Conservation (phyloP, 192 early-diverging fungal species). For the Phlyctochytrium arcticum region DNA sequence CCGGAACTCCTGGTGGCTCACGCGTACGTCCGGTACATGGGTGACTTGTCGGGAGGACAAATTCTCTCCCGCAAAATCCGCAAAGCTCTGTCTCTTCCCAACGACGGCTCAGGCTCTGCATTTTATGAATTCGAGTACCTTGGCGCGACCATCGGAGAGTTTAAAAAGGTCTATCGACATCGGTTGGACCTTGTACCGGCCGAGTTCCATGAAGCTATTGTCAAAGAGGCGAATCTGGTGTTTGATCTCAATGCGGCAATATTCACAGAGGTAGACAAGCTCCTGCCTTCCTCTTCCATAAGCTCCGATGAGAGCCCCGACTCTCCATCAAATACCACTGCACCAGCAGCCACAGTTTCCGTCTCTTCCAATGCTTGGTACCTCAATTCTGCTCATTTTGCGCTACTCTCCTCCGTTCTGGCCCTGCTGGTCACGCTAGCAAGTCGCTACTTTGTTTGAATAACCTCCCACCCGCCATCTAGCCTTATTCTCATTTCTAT, state of each 20-base stretch:
- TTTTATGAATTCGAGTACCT: background rate
- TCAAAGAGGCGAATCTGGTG: background rate
- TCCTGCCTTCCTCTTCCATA: background rate
- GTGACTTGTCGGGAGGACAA: background rate
- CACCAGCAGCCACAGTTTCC: too few relatives aligned
- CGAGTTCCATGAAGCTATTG: background rate
- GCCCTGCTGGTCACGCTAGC: too few relatives aligned
- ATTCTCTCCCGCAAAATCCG: background rate
- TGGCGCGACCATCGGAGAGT: background rate
- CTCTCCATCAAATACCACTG: too few relatives aligned
- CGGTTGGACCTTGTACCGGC: background rate
- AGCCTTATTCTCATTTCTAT: too few relatives aligned
- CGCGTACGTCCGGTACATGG: background rate
- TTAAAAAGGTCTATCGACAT: background rate
- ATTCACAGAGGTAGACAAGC: background rate
- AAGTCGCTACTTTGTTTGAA: too few relatives aligned
- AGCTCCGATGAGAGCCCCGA: too few relatives aligned
- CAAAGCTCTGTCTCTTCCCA: background rate
- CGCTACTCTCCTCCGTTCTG: too few relatives aligned
- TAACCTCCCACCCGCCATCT: too few relatives aligned
- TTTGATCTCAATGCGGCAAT: background rate
- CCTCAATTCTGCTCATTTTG: too few relatives aligned
- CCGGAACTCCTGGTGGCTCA: background rate
- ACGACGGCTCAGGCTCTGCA: background rate
- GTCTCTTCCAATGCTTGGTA: too few relatives aligned